Base-by-base conservation (phyloP, 352 stramenopile species). In the Phytopythium ostracodes region DNA sequence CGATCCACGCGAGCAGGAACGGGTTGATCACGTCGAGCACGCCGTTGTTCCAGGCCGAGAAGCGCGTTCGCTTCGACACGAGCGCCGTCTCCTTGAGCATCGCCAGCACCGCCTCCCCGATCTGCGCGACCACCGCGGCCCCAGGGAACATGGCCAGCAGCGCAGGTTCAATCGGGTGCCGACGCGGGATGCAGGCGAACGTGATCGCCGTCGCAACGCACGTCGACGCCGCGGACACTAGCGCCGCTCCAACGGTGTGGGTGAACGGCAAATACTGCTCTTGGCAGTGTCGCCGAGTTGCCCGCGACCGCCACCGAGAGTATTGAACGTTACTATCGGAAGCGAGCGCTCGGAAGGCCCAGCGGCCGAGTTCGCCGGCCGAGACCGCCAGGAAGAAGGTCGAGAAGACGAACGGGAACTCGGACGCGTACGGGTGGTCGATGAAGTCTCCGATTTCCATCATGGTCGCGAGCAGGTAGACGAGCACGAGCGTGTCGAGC, bases 401-500 rank as follows among this genome's bases (percentile, higher is more conserved):
- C 11, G 65, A 72, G 31, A 88, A 64, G 18, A 82, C 60, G 56
- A 71, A 67, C 15, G 63, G 60, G 11, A 77, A 62, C 33, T 60
- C 57, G 1, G 78, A n/a, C n/a, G n/a, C 67, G 29, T 70, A 40
- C 2, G 79, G 79, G 46, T 88, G 67, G 31, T 79, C 70, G 2
- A 90, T 59, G 42, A 87, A 79, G 59, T 87, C 79, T 1, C 75
- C 66, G 15, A 83, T 71, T 31, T 84, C 79, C 73, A 87, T 84
- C 71, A 90, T 76, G n/a, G 83, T 79, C n/a, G 75, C 59, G 11
- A 81, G 68, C 49, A 90, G 53, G 36, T 84, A 81, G 36, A 80
- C 71, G 42, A 90, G 46, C 0, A 75, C 77, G 42, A 87, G 56
- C 4, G 81, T 78, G 60, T 90, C 81, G 51, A 88, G 64, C 42